Evolutionary conservation across 2,329 filamentous ascomycete species (phyloP).

Genomic region (Bipolaris cookei): DNA sequence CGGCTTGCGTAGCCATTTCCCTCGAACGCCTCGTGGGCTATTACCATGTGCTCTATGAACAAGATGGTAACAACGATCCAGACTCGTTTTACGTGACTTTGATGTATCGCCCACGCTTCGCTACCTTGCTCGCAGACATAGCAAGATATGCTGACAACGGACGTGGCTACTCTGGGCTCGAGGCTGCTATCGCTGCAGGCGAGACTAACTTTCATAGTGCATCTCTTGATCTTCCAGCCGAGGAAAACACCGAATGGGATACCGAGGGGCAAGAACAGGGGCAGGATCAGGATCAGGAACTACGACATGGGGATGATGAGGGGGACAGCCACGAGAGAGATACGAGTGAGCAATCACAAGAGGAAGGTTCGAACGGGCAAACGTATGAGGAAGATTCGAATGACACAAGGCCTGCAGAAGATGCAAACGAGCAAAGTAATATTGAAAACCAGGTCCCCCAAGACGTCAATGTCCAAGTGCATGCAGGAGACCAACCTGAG

Average conservation of each 20-base stretch:
- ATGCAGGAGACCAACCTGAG: background rate
- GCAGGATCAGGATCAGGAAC: slow-evolving; percentile 9
- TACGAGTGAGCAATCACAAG: slow-evolving; percentile 2
- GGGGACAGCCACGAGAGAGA: background rate
- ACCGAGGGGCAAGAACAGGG: slow-evolving; percentile 19
- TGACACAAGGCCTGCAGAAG: background rate
- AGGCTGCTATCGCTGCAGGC: slow-evolving; percentile 36
- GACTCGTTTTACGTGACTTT: slow-evolving; percentile 66
- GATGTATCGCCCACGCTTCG: slow-evolving; percentile 60
- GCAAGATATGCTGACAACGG: slow-evolving; percentile 61
- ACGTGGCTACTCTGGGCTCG: slow-evolving; percentile 62
- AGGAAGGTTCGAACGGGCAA: slow-evolving; percentile 6
- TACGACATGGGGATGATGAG: background rate
- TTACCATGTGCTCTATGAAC: slow-evolving; percentile 64
- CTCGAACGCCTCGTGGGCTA: slow-evolving; percentile 62
- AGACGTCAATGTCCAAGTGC: background rate
- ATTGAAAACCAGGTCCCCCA: background rate
- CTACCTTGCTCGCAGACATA: slow-evolving; percentile 60
- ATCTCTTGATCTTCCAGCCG: slow-evolving; percentile 25
- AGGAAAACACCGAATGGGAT: slow-evolving; percentile 31
- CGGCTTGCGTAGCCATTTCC: slow-evolving; percentile 36
- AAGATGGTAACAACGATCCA: slow-evolving; percentile 62
- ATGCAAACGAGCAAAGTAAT: background rate
- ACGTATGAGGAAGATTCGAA: background rate
- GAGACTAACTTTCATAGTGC: slow-evolving; percentile 35